Conservation (phyloP, 2,329 filamentous ascomycete species). For the Atkinsonella hypoxylon region DNA sequence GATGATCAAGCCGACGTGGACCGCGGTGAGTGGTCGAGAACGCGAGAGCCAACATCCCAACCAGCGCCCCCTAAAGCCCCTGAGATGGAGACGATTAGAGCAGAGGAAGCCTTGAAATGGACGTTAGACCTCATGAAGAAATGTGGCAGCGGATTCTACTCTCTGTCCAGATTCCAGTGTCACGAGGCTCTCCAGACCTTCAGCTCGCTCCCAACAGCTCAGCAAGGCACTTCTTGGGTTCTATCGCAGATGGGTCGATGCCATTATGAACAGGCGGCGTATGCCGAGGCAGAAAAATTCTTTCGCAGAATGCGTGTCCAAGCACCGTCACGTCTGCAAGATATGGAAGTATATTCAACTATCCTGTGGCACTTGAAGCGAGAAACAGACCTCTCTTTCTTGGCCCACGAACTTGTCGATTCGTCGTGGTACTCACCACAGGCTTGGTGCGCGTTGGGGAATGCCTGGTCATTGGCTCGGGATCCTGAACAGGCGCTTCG, state of each 20-base stretch:
- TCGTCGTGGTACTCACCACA: slow-evolving; percentile 80
- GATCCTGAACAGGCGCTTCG: slow-evolving; percentile 91
- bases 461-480: slow-evolving; percentile 82
- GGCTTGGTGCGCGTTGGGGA: slow-evolving; percentile 91
- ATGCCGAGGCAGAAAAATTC: slow-evolving; percentile 74
- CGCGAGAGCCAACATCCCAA: slow-evolving; percentile 31
- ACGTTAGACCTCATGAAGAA: slow-evolving; percentile 73
- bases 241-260: slow-evolving; percentile 82
- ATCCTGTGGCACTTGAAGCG: slow-evolving; percentile 97
- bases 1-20: slow-evolving; percentile 60
- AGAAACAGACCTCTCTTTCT: slow-evolving; percentile 80
- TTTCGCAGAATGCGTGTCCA: slow-evolving; percentile 70
- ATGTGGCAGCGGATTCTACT: slow-evolving; percentile 68
- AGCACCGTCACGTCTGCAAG: slow-evolving; percentile 71
- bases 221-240: slow-evolving; percentile 89
- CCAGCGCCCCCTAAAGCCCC: slow-evolving; percentile 25
- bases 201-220: slow-evolving; percentile 54
- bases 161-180: slow-evolving; percentile 68
- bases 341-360: slow-evolving; percentile 98
- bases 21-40: slow-evolving; percentile 43
- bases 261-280: slow-evolving; percentile 81
- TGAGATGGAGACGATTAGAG: slow-evolving; percentile 46
- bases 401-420: slow-evolving; percentile 84
- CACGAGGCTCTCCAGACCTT: slow-evolving; percentile 66
- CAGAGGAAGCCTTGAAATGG: slow-evolving; percentile 65